phyloP scores from a whole-genome alignment of 371 early-diverging fungal genomes.

The Globomyces sp. region DNA sequence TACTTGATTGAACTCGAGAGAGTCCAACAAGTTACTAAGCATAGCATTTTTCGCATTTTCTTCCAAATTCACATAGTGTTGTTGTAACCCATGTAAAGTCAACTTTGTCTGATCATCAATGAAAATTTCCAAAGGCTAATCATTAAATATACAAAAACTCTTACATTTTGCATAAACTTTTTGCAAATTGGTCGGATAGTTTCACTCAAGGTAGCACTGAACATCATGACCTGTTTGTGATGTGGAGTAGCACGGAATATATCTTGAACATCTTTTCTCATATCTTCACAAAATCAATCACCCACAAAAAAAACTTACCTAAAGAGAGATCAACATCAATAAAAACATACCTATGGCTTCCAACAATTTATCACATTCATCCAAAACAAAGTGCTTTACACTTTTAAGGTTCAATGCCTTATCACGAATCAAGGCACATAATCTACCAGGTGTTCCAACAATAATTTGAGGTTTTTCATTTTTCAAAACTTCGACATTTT shows the following conservation, averaged over 20 bases:
- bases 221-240: slow-evolving; percentile 98
- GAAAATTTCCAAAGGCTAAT: slow-evolving; percentile 90
- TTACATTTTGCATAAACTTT: slow-evolving; percentile 92
- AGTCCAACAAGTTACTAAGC: slow-evolving; percentile 90
- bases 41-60: slow-evolving; percentile 93
- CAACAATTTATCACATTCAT: slow-evolving; percentile 99
- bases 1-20: slow-evolving; percentile 96
- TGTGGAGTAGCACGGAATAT: slow-evolving; percentile 94
- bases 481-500: slow-evolving; percentile 76
- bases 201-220: slow-evolving; percentile 91
- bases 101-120: slow-evolving; percentile 98
- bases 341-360: slow-evolving; percentile 75
- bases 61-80: slow-evolving; percentile 85
- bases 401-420: slow-evolving; percentile 72
- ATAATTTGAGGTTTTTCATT: slow-evolving; percentile 91
- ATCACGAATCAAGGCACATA: slow-evolving; percentile 84
- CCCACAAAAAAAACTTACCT: too few relatives aligned
- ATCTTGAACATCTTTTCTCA: slow-evolving; percentile 96
- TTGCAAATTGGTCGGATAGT: slow-evolving; percentile 91
- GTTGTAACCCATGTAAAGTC: slow-evolving; percentile 96
- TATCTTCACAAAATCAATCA: slow-evolving; percentile 27
- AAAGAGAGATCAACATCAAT: neutral
- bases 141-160: slow-evolving; percentile 16
- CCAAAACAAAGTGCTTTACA: slow-evolving; percentile 96
- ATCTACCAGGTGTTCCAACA: slow-evolving; percentile 99